phyloP scores from a whole-genome alignment of 345 rosid species.

The Eucalyptus melliodora region DNA sequence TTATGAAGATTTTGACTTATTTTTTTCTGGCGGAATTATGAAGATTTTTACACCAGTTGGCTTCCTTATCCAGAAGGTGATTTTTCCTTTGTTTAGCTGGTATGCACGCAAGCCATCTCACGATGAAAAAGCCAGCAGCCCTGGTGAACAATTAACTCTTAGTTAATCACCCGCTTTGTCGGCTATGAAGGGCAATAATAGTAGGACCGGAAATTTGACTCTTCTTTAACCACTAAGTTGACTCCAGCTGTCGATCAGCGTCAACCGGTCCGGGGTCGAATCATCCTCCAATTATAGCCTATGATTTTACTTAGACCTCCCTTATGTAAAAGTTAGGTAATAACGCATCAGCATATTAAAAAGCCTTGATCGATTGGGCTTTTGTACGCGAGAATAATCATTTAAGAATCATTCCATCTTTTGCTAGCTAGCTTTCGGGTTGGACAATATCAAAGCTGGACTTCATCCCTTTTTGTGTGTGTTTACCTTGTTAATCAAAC shows the following conservation, averaged over 20 bases:
- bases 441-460: too few relatives aligned
- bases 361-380: not conserved
- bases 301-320: not conserved
- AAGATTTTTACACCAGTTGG: not conserved
- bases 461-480: too few relatives aligned
- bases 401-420: not conserved
- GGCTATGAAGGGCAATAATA: not conserved
- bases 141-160: not conserved
- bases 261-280: not conserved
- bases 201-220: not conserved
- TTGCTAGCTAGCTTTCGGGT: not conserved
- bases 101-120: not conserved
- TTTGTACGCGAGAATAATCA: not conserved
- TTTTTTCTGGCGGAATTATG: not conserved
- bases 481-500: not conserved
- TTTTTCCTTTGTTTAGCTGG: not conserved
- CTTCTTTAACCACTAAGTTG: not conserved
- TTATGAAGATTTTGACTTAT: not conserved
- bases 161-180: not conserved
- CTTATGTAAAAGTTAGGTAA: not conserved
- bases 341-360: not conserved
- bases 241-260: not conserved
- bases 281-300: not conserved
- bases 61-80: not conserved
- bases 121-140: not conserved